These are phyloP conservation scores for Punctularia strigosozonata DNA, from an alignment of 768 basidiomycete genomes.

Conservation along the genomic window DNA sequence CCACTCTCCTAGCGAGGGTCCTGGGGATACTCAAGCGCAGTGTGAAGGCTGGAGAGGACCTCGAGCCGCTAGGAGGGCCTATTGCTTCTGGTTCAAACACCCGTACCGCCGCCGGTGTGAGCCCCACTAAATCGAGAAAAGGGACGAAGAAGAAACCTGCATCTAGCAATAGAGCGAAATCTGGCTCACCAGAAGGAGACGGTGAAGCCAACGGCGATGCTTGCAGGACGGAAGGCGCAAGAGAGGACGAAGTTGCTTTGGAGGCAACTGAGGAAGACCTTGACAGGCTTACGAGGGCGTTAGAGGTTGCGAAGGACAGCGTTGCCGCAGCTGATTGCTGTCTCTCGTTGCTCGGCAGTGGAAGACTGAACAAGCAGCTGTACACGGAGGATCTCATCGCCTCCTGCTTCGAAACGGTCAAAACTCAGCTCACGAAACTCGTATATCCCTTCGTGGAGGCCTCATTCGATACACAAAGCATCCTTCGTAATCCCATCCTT, in stretches of 20 bases:
- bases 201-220: too few species aligned
- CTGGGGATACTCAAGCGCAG: constrained; percentile 73
- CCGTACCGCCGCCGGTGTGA: constrained; percentile 3
- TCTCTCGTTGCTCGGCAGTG: constrained; percentile 65
- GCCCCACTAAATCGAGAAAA: constrained; percentile 11
- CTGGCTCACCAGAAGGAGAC: too few species aligned
- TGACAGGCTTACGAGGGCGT: constrained; percentile 33
- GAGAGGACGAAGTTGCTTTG: constrained; percentile 28
- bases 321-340: constrained; percentile 78
- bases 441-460: constrained; percentile 85
- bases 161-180: constrained; percentile 18
- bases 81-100: constrained; percentile 4
- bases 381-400: constrained; percentile 93
- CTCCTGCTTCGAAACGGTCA: constrained; percentile 61
- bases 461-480: constrained; percentile 26
- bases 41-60: constrained; percentile 62
- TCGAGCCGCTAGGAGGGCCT: constrained; percentile 52
- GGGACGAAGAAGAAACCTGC: constrained; percentile 37
- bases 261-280: constrained; percentile 31
- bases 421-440: constrained; percentile 67
- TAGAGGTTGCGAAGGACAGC: constrained; percentile 61
- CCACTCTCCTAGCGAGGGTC: constrained; percentile 44
- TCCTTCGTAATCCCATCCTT: constrained; percentile 37
- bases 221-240: too few species aligned
- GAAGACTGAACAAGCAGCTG: constrained; percentile 80